Evolutionary conservation across 805 yeast species (phyloP).

Genomic region (Candida taoyuanica): DNA sequence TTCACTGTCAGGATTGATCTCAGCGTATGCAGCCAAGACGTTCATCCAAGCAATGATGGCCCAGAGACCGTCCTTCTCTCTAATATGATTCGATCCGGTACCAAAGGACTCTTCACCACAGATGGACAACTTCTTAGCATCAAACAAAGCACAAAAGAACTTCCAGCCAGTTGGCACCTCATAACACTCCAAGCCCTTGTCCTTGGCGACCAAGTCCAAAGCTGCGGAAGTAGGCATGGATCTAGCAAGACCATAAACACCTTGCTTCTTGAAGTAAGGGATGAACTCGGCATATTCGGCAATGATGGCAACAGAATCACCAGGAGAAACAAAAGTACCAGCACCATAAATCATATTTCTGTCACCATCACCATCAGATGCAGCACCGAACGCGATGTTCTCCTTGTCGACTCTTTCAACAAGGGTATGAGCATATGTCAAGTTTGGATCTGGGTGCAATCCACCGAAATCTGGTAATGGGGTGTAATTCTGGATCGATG

Average conservation of each 20-base stretch:
- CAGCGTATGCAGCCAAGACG: conserved; percentile 79
- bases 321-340: conserved; percentile 92
- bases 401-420: conserved; percentile 83
- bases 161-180: conserved; percentile 99
- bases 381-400: conserved; percentile 90
- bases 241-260: conserved; percentile 90
- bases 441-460: conserved; percentile 95
- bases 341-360: conserved; percentile 98
- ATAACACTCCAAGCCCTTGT: conserved; percentile 67
- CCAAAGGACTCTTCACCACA: conserved; percentile 99
- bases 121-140: conserved; percentile 86
- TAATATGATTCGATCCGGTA: conserved; percentile 94
- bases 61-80: conserved; percentile 98
- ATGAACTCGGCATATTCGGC: conserved; percentile 88
- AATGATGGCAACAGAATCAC: conserved; percentile 96
- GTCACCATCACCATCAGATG: conserved; percentile 99
- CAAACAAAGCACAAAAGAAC: conserved; percentile 93
- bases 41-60: conserved; percentile 97
- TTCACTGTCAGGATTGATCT: conserved; percentile 46
- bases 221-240: conserved; percentile 98
- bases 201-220: conserved; percentile 82
- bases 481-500: conserved; percentile 68
- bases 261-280: conserved; percentile 86
- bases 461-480: conserved; percentile 96
- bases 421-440: conserved; percentile 86